Percentiles rank a stretch among this genome's conserved stretches.
phyloP scores from a whole-genome alignment of 805 yeast species.

The Barnettozyma californica region DNA sequence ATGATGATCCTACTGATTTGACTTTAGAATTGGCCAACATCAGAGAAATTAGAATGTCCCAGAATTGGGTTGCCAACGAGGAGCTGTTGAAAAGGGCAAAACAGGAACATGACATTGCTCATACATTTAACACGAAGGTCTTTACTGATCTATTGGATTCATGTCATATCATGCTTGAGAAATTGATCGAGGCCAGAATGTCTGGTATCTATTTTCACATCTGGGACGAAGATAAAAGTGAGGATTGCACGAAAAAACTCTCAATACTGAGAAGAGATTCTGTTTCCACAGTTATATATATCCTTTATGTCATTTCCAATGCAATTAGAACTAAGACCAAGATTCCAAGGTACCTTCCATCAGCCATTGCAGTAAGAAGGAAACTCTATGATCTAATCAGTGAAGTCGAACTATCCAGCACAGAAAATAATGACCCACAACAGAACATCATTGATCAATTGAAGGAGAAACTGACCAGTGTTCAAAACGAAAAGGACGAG shows the following conservation, averaged over 20 bases:
- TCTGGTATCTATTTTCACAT: conserved; percentile 42
- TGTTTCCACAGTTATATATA: conserved; percentile 40
- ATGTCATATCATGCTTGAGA: conserved; percentile 36
- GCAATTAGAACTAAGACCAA: conserved; percentile 33
- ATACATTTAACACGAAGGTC: conserved; percentile 29
- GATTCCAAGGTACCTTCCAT: conserved; percentile 42
- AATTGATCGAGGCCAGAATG: conserved; percentile 43
- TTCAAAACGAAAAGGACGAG: conserved; percentile 5
- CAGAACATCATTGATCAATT: conserved; percentile 8
- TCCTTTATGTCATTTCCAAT: conserved; percentile 38
- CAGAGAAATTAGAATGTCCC: conserved; percentile 44
- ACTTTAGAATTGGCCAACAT: conserved; percentile 39
- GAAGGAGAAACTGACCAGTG: conserved; percentile 9
- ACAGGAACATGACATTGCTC: conserved; percentile 33
- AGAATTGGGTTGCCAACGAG: conserved; percentile 35
- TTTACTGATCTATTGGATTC: conserved; percentile 32
- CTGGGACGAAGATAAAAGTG: conserved; percentile 37
- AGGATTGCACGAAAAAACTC: conserved; percentile 33
- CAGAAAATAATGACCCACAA: conserved; percentile 6
- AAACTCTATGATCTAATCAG: conserved; percentile 36
- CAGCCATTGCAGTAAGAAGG: conserved; percentile 38
- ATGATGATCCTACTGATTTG: conserved; percentile 42
- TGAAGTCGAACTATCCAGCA: conserved; percentile 23
- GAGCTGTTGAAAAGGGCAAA: conserved; percentile 32
- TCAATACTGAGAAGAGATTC: conserved; percentile 42